phyloP scores from a whole-genome alignment of 108 stramenopile species.

The Licmophora abbreviata region DNA sequence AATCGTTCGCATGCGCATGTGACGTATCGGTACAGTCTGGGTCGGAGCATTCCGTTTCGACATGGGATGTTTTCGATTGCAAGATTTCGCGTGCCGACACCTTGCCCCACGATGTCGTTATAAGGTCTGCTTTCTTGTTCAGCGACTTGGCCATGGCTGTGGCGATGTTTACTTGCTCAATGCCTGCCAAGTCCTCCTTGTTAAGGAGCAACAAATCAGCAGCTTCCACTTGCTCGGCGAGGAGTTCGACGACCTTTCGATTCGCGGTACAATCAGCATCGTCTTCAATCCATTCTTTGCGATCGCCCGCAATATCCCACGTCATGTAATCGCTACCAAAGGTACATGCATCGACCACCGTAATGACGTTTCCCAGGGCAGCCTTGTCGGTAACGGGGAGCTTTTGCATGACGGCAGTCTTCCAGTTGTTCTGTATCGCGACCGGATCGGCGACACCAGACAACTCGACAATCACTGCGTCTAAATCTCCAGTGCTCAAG shows the following conservation, averaged over 20 bases:
- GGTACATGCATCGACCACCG: conserved; percentile 81
- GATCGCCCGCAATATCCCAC: conserved; percentile 53
- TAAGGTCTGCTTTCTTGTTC: conserved; percentile 67
- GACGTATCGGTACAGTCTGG: conserved; percentile 23
- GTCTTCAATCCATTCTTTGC: conserved; percentile 50
- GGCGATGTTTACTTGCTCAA: conserved; percentile 52
- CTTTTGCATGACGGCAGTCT: conserved; percentile 37
- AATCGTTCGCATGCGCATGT: conserved; percentile 31
- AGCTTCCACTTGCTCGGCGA: conserved; percentile 92
- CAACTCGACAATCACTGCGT: conserved; percentile 91
- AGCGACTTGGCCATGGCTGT: conserved; percentile 53
- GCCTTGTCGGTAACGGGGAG: conserved; percentile 63
- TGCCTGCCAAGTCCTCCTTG: conserved; percentile 85
- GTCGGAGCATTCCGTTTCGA: too few species aligned
- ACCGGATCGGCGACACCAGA: conserved; percentile 92
- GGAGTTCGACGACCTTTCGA: conserved; percentile 69
- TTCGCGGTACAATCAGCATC: conserved; percentile 44
- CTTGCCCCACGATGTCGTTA: conserved; percentile 45
- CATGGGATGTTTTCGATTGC: background rate
- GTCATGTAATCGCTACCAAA: conserved; percentile 91
- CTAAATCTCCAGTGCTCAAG: conserved; percentile 40
- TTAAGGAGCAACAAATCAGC: conserved; percentile 91
- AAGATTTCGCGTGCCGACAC: conserved; percentile 35
- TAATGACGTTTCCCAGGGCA: conserved; percentile 68
- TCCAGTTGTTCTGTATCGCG: conserved; percentile 77